A percentile compares a stretch with the other conserved stretches of the same genome.
These are phyloP conservation scores for Lanzia echinophila DNA, from an alignment of 2,329 filamentous ascomycete species.

Conservation along the genomic window DNA sequence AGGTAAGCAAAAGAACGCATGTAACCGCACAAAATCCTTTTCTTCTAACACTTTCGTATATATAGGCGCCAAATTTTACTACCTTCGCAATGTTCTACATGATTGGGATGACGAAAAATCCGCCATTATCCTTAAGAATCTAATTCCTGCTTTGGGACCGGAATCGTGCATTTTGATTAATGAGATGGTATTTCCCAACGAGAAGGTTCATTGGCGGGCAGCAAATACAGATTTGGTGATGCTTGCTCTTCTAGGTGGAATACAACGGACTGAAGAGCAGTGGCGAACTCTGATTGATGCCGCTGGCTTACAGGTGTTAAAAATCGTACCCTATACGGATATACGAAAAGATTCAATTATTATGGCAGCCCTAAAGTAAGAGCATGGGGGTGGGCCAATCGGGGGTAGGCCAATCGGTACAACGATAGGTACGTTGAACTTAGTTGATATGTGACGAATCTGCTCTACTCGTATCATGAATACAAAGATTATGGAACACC, in stretches of 20 bases:
- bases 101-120: conserved; percentile 33
- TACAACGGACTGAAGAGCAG: conserved; percentile 32
- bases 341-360: background rate
- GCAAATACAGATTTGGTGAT: conserved; percentile 35
- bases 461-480: no score
- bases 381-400: no score
- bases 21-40: background rate
- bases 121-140: conserved; percentile 1
- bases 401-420: no score
- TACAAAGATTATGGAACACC: no score
- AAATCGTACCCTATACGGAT: conserved; percentile 9
- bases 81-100: conserved; percentile 35
- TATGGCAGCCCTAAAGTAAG: background rate
- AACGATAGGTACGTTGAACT: no score
- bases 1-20: background rate
- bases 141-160: background rate
- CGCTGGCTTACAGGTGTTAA: conserved; percentile 7
- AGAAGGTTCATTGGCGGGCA: conserved; percentile 28
- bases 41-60: background rate
- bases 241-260: conserved; percentile 27
- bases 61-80: conserved; percentile 29
- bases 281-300: conserved; percentile 26
- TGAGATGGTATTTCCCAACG: conserved; percentile 36
- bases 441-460: no score
- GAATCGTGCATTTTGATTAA: conserved; percentile 33